phyloP scores from a whole-genome alignment of 371 early-diverging fungal genomes.

The Actinomucor elegans region DNA sequence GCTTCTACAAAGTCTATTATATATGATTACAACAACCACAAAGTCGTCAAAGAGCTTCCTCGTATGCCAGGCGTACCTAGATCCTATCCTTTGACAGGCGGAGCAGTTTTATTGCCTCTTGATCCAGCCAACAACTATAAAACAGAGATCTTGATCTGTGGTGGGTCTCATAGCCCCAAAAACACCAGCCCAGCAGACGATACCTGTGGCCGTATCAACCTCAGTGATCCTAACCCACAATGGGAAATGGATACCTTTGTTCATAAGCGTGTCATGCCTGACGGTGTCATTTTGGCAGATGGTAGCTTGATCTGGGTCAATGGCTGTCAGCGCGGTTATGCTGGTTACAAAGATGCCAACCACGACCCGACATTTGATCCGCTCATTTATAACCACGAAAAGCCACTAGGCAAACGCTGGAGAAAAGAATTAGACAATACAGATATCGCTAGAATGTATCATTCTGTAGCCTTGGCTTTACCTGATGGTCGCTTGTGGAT shows the following conservation, averaged over 20 bases:
- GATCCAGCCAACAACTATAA: constrained; percentile 58
- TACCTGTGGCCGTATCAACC: constrained; percentile 58
- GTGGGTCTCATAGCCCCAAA: constrained; percentile 51
- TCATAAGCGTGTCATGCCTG: constrained; percentile 64
- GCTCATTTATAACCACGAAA: constrained; percentile 53
- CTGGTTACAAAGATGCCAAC: constrained; percentile 53
- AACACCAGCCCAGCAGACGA: constrained; percentile 40
- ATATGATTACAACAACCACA: constrained; percentile 49
- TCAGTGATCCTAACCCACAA: constrained; percentile 40
- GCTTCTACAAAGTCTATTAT: constrained; percentile 53
- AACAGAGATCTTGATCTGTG: constrained; percentile 62
- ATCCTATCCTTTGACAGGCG: constrained; percentile 65
- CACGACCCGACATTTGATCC: constrained; percentile 62
- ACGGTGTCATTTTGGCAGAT: constrained; percentile 58
- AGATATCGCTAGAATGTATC: constrained; percentile 69
- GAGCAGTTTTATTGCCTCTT: constrained; percentile 59
- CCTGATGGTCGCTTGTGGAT: constrained; percentile 57
- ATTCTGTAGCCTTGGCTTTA: constrained; percentile 61
- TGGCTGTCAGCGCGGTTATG: constrained; percentile 64
- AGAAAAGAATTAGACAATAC: constrained; percentile 42
- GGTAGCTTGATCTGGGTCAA: constrained; percentile 62
- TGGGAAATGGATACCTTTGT: constrained; percentile 66
- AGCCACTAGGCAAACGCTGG: constrained; percentile 46
- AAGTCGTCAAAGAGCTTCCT: constrained; percentile 49
- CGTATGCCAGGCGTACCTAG: constrained; percentile 56